These are phyloP conservation scores for Candida michaelii DNA, from an alignment of 805 yeast species.

Conservation along the genomic window DNA sequence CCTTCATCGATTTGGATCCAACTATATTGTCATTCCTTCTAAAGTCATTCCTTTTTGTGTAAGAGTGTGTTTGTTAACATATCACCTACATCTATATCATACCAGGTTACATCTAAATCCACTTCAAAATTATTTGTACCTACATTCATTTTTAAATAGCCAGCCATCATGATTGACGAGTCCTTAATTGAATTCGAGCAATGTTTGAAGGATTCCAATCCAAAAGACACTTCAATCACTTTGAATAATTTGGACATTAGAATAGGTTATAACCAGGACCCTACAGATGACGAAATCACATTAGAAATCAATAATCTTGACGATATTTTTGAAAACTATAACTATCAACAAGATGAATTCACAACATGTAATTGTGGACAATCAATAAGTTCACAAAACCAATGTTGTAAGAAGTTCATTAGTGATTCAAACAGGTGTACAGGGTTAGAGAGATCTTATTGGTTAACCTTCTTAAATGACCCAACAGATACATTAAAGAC, in stretches of 20 bases:
- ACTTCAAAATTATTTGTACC: no score
- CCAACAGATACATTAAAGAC: slow-evolving; percentile 46
- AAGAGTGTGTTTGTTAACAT: not conserved
- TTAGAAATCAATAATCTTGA: slow-evolving; percentile 11
- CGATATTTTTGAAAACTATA: slow-evolving; percentile 21
- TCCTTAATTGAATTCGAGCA: slow-evolving; percentile 32
- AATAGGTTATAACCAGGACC: slow-evolving; percentile 21
- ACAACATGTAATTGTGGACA: slow-evolving; percentile 34
- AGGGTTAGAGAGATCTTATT: slow-evolving; percentile 39
- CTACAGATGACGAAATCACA: not conserved
- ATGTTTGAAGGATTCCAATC: slow-evolving; percentile 22
- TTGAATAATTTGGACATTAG: slow-evolving; percentile 26
- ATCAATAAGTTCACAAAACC: slow-evolving; percentile 16
- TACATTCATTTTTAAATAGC: not conserved
- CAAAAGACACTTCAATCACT: slow-evolving; percentile 19
- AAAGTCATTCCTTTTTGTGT: not conserved
- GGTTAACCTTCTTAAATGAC: slow-evolving; percentile 45
- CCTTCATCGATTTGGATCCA: not conserved
- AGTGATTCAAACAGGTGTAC: slow-evolving; percentile 17
- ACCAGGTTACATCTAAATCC: no score
- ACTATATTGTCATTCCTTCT: not conserved
- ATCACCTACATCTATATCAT: no score
- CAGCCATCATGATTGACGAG: slow-evolving; percentile 2
- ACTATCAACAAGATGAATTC: slow-evolving; percentile 30
- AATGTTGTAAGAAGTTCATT: slow-evolving; percentile 28